phyloP scores from a whole-genome alignment of 73 alveolate species.

The Urostyla sp. region DNA sequence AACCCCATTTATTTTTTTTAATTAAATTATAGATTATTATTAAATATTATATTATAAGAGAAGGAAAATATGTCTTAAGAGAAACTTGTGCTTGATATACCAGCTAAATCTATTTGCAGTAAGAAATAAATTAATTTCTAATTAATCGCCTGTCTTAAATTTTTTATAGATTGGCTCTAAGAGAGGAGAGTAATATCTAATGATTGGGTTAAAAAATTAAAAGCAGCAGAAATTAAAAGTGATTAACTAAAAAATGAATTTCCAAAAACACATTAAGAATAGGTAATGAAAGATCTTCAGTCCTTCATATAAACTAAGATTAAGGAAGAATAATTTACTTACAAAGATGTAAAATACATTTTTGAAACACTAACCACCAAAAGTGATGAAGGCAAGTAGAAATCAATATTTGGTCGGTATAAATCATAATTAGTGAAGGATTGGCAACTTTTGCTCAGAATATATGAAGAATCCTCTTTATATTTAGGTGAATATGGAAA shows the following conservation, averaged over 20 bases:
- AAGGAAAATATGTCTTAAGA: no score
- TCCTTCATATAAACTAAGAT: not conserved
- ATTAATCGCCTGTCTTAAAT: no score
- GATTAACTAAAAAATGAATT: slow-evolving; percentile 19
- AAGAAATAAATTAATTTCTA: not conserved
- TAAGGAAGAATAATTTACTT: slow-evolving; percentile 27
- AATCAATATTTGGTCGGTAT: slow-evolving; percentile 19
- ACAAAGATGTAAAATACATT: slow-evolving; percentile 20
- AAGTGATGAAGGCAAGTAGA: slow-evolving; percentile 38
- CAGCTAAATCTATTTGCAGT: slow-evolving; percentile 45
- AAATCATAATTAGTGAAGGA: slow-evolving; percentile 25
- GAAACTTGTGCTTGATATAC: slow-evolving; percentile 21
- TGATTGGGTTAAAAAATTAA: slow-evolving; percentile 37
- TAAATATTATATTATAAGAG: no score
- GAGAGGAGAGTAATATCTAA: slow-evolving; percentile 24
- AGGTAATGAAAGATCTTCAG: slow-evolving; percentile 11
- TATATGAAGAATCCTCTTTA: slow-evolving; percentile 3
- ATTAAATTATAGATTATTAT: no score
- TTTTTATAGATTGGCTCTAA: slow-evolving; percentile 21
- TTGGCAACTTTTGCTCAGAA: slow-evolving; percentile 26
- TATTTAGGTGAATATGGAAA: slow-evolving; percentile 48
- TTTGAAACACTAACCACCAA: not conserved
- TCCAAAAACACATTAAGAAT: slow-evolving; percentile 12
- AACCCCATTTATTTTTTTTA: no score
- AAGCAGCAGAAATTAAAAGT: slow-evolving; percentile 40